A percentile compares a stretch with the other conserved stretches of the same genome.
These are phyloP conservation scores for Cladosporium sphaerospermum DNA, from an alignment of 2,329 filamentous ascomycete species.

Conservation along the genomic window DNA sequence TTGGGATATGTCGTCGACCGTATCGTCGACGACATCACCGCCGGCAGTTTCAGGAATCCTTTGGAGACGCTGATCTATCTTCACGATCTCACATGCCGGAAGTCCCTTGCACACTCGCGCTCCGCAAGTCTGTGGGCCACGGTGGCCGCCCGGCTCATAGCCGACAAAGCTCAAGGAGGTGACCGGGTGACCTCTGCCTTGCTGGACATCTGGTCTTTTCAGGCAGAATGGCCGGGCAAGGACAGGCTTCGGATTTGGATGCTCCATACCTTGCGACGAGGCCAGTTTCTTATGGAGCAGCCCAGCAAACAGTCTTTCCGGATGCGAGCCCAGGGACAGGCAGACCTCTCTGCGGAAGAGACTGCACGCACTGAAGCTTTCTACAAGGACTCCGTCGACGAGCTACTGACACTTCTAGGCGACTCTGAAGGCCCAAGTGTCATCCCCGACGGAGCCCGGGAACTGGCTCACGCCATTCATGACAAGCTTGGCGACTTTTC, in stretches of 20 bases:
- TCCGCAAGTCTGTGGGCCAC: constrained; percentile 84
- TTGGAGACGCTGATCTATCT: constrained; percentile 24
- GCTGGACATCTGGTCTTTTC: constrained; percentile 78
- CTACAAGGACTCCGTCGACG: constrained; percentile 73
- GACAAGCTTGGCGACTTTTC: constrained; percentile 59
- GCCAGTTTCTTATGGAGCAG: constrained; percentile 81
- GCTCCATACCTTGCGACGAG: constrained; percentile 89
- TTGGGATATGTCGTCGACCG: constrained; percentile 24
- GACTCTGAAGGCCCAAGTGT: constrained; percentile 71
- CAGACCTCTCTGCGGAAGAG: constrained; percentile 65
- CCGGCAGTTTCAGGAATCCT: constrained; percentile 20
- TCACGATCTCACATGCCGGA: constrained; percentile 1
- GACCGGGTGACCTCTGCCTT: constrained; percentile 78
- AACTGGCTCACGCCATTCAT: constrained; percentile 78
- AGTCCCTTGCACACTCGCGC: constrained; percentile 51
- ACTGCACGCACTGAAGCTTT: constrained; percentile 81
- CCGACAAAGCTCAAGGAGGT: constrained; percentile 66
- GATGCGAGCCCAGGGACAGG: constrained; percentile 62
- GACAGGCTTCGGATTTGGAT: constrained; percentile 89
- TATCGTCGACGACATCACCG: constrained; percentile 22
- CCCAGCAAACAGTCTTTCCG: constrained; percentile 68
- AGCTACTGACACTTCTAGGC: constrained; percentile 79
- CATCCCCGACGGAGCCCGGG: constrained; percentile 77
- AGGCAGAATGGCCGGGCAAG: constrained; percentile 84
- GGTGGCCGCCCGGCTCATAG: constrained; percentile 75